A percentile compares a stretch with the other conserved stretches of the same genome.
phyloP scores from a whole-genome alignment of 2,329 filamentous ascomycete species.

The Alternaria brassicicola region DNA sequence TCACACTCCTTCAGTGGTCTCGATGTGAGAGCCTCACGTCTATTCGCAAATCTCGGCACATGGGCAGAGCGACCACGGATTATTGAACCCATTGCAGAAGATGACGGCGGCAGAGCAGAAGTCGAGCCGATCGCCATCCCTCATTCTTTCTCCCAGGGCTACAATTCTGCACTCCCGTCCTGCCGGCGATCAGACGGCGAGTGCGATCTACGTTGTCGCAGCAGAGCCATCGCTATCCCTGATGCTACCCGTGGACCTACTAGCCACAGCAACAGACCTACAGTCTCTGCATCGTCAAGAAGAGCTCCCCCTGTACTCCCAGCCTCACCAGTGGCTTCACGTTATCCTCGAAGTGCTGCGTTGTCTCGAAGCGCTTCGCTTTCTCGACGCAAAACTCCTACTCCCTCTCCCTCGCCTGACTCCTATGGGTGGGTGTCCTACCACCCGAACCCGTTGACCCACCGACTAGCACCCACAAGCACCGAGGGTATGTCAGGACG shows the following conservation, averaged over 20 bases:
- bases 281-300: constrained; percentile 19
- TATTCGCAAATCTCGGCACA: constrained; percentile 35
- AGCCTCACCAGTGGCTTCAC: constrained; percentile 32
- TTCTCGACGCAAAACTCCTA: constrained; percentile 28
- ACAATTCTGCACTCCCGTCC: constrained; percentile 18
- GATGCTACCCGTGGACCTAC: constrained; percentile 22
- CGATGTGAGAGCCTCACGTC: constrained; percentile 40
- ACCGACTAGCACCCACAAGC: constrained; percentile 40
- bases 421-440: constrained; percentile 46
- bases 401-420: constrained; percentile 39
- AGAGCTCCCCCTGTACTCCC: constrained; percentile 34
- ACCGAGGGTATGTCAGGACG: constrained; percentile 34
- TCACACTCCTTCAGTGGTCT: constrained; percentile 37
- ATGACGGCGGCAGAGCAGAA: constrained; percentile 27
- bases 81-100: constrained; percentile 39
- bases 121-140: constrained; percentile 41
- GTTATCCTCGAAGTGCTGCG: constrained; percentile 27
- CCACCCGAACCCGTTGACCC: constrained; percentile 39
- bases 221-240: constrained; percentile 40
- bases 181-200: constrained; percentile 17
- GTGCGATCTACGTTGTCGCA: constrained; percentile 19
- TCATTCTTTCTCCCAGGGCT: constrained; percentile 24
- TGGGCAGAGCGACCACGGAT: constrained; percentile 39
- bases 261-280: constrained; percentile 16
- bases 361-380: constrained; percentile 38